Base-by-base conservation (phyloP, 345 rosid genomes). In the Corymbia maculata region DNA sequence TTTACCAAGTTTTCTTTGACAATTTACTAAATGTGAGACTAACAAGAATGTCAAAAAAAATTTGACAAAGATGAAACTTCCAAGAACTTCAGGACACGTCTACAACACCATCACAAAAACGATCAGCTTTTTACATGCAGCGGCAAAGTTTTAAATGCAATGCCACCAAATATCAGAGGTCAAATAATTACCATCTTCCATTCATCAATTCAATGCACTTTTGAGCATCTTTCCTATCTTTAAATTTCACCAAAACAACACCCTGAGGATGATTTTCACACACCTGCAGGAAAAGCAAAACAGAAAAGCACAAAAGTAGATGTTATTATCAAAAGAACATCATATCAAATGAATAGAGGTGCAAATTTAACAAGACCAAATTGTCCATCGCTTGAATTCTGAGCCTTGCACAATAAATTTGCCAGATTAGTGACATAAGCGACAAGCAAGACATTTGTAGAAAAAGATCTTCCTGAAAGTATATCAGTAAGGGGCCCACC, bases 251-350 rank as follows among this genome's bases (percentile, higher is more conserved):
- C 89, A 98, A 92, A 90, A 98, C 96, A 88, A 98, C 99, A 32
- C 99, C 99, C 79, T 95, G 97, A 15, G 98, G 99, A 90, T 97
- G 95, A 75, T 94, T 94, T 92, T 94, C 98, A 82, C 98, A 98
- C 28, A 97, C 97, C 99, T 98, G 94, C 80, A 90, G 13, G 85
- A 68, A 88, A 89, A 85, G 84, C 2, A 4, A 51, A 51, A 26
- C 82, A 19, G 84, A 85, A 52, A 57, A 55, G 55, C 3, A 1
- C 1, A 1, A 75, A 2, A 75, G 10, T 42, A 42, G 84, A 75
- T 42, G 49, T 75, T 75, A 75, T 75, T 75, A 75, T 42, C 84
- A 36, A 19, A 2, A 21, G 49, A 75, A 75, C 26, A 36, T 49
- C 84, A 75, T 75, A 75, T 75, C 49, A 19, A 75, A 75, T 42